phyloP scores from a whole-genome alignment of 2,329 filamentous ascomycete genomes.

The Botryotinia convoluta region DNA sequence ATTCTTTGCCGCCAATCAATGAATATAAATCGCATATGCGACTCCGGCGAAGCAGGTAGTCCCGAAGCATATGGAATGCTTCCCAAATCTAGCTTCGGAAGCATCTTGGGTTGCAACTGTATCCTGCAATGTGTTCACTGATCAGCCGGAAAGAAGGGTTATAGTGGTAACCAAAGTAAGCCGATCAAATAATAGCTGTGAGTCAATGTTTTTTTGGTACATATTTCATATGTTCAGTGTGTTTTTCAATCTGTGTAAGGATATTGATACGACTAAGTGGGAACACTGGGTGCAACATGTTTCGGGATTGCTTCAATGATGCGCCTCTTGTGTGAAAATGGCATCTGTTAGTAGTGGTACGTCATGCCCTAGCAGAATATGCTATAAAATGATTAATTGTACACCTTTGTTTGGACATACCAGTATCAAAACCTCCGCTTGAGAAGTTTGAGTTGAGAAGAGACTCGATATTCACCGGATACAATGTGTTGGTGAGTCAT shows the following conservation, averaged over 20 bases:
- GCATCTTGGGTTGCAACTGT: conserved; percentile 29
- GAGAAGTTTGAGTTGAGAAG: neutral
- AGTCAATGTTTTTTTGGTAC: conserved; percentile 30
- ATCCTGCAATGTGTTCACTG: conserved; percentile 55
- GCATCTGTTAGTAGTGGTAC: neutral
- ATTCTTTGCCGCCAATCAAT: conserved; percentile 24
- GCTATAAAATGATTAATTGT: neutral
- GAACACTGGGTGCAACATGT: neutral
- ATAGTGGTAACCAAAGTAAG: conserved; percentile 49
- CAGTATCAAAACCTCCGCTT: neutral
- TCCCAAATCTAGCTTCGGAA: conserved; percentile 34
- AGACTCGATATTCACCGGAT: neutral
- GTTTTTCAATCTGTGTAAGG: neutral
- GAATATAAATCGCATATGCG: conserved; percentile 27
- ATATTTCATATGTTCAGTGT: neutral
- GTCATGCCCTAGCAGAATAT: neutral
- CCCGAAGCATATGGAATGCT: conserved; percentile 41
- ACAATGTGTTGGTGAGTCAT: neutral
- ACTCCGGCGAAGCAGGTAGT: conserved; percentile 35
- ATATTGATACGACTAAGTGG: neutral
- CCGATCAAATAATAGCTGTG: conserved; percentile 46
- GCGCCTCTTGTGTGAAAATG: neutral
- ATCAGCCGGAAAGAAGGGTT: conserved; percentile 40
- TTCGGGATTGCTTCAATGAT: neutral
- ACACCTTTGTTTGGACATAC: neutral